A percentile compares a stretch with the other conserved stretches of the same genome.
Conservation (phyloP, 2,329 filamentous ascomycete genomes). For the Sphaerulina vaccinii region DNA sequence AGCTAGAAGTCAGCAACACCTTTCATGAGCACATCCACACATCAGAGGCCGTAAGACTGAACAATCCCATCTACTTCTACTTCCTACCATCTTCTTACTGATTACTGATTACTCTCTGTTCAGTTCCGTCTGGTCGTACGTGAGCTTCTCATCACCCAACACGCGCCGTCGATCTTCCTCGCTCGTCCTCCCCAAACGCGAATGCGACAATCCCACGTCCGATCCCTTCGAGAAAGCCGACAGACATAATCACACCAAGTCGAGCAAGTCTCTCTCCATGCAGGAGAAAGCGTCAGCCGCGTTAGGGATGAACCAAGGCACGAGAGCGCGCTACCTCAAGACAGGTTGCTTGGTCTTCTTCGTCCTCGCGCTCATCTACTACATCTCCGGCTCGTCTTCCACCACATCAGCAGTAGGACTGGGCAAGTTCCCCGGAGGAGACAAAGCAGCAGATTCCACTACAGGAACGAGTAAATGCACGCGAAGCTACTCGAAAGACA, state of each 20-base stretch:
- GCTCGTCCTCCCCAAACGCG: constrained; percentile 46
- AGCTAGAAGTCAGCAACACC: not conserved
- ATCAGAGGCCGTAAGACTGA: constrained; percentile 11
- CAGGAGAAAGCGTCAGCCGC: constrained; percentile 42
- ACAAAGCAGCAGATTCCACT: constrained; percentile 54
- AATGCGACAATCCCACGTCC: constrained; percentile 31
- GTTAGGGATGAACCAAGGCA: constrained; percentile 60
- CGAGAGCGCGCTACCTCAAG: constrained; percentile 61
- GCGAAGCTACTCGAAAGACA: constrained; percentile 78
- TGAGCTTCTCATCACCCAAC: constrained; percentile 43
- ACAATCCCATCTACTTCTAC: not conserved
- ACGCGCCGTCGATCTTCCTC: constrained; percentile 53
- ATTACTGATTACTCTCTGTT: not conserved
- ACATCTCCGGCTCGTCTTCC: constrained; percentile 48
- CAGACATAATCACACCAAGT: constrained; percentile 37
- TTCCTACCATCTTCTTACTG: not conserved
- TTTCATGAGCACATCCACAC: constrained; percentile 9
- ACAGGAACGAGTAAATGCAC: constrained; percentile 73
- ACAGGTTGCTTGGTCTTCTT: constrained; percentile 60
- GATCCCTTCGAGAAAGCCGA: constrained; percentile 51
- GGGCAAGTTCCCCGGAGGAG: constrained; percentile 38
- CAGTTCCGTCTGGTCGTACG: constrained; percentile 51
- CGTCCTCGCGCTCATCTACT: constrained; percentile 58
- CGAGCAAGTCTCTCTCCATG: constrained; percentile 36
- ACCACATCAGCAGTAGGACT: constrained; percentile 17